Evolutionary conservation across 768 basidiomycete genomes (phyloP).

Genomic region (Lactarius trivialis): DNA sequence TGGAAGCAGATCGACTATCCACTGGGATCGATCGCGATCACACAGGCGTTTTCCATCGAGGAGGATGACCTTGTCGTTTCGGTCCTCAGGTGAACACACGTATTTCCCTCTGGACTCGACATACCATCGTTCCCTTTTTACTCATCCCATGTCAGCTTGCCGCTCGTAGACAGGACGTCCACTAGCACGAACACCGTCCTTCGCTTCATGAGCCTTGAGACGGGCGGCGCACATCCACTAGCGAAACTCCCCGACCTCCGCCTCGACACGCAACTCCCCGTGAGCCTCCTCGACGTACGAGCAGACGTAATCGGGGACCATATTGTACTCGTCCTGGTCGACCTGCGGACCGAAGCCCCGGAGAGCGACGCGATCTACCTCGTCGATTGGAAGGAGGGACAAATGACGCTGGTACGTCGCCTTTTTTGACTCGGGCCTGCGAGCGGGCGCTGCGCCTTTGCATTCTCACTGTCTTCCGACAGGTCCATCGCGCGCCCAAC

Average conservation of each 20-base stretch:
- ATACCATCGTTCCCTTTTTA: neutral
- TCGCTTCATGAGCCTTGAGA: conserved; percentile 15
- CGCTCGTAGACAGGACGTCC: neutral
- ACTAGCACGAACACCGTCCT: conserved; percentile 3
- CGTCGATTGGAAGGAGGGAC: conserved; percentile 8
- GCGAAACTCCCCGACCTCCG: conserved; percentile 1
- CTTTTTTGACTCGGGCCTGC: too few species aligned
- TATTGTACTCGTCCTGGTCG: neutral
- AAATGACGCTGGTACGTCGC: conserved; percentile 6
- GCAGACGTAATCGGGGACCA: conserved; percentile 1
- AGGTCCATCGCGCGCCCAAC: conserved; percentile 16
- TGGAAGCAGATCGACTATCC: conserved; percentile 18
- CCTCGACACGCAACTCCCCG: conserved; percentile 6
- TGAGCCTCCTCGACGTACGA: conserved; percentile 5
- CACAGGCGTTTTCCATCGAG: conserved; percentile 12
- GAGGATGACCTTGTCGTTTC: conserved; percentile 19
- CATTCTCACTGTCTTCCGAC: neutral
- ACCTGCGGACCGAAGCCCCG: neutral
- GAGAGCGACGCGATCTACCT: neutral
- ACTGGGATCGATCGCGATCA: conserved; percentile 7
- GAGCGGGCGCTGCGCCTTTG: too few species aligned
- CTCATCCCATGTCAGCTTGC: conserved; percentile 4
- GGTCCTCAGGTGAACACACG: conserved; percentile 12
- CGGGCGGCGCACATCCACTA: neutral
- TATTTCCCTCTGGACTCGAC: neutral